A percentile compares a stretch with the other conserved stretches of the same genome.
These are phyloP conservation scores for Eucalyptus camaldulensis DNA, from an alignment of 345 rosid genomes.

Conservation along the genomic window DNA sequence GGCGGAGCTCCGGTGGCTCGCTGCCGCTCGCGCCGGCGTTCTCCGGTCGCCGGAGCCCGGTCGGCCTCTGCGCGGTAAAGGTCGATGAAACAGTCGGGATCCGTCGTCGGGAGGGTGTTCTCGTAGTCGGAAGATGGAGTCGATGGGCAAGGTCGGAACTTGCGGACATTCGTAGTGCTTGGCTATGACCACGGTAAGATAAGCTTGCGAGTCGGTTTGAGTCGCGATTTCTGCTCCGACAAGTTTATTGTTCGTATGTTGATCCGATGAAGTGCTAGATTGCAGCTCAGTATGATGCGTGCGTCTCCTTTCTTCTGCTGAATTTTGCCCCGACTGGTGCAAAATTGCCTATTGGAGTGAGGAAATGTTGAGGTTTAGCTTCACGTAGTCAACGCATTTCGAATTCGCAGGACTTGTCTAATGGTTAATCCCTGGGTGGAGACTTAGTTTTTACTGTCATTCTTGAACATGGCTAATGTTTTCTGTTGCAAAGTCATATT, in stretches of 20 bases:
- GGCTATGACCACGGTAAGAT: background rate
- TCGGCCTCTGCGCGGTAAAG: background rate
- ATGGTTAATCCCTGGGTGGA: background rate
- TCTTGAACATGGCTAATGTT: background rate
- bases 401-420: background rate
- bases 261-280: background rate
- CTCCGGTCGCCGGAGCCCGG: background rate
- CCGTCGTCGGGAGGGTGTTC: background rate
- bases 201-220: background rate
- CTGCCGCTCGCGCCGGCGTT: background rate
- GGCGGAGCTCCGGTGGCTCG: background rate
- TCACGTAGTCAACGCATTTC: background rate
- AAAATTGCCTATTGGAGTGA: background rate
- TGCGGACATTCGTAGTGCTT: background rate
- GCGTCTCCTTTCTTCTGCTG: background rate
- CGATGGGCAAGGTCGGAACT: background rate
- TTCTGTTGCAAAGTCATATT: background rate
- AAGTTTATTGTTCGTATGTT: background rate
- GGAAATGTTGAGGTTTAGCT: background rate
- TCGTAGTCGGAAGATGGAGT: background rate
- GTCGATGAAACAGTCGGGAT: background rate
- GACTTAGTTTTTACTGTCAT: background rate
- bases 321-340: background rate
- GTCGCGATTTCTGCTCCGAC: background rate
- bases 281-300: background rate